phyloP scores from a whole-genome alignment of 805 yeast species.

The Blastobotrys terrestris region DNA sequence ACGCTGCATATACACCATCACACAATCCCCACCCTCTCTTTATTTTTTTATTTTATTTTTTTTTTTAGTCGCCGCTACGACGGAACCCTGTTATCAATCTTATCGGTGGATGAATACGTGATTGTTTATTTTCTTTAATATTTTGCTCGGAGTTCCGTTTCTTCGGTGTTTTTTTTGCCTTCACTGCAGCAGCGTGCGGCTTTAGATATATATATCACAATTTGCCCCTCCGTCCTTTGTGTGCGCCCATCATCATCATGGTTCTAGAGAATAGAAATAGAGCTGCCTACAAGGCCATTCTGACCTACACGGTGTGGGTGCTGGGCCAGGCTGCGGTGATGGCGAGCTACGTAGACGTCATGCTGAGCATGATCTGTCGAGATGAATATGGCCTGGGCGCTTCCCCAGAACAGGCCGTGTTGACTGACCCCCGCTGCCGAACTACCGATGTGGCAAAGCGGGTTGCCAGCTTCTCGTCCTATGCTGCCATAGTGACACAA shows the following conservation, averaged over 20 bases:
- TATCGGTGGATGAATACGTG: no score
- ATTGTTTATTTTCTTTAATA: no score
- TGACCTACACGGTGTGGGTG: constrained; percentile 9
- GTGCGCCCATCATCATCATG: background rate
- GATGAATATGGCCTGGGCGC: constrained; percentile 9
- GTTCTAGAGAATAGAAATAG: background rate
- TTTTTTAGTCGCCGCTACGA: no score
- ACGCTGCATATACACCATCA: no score
- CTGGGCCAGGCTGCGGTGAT: constrained; percentile 15
- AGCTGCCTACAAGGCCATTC: background rate
- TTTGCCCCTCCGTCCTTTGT: background rate
- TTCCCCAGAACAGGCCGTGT: background rate
- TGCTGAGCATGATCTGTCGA: constrained; percentile 20
- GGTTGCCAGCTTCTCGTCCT: constrained; percentile 18
- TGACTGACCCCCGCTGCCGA: constrained; percentile 18
- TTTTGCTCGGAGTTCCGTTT: no score
- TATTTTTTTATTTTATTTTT: no score
- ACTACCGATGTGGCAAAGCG: constrained; percentile 16
- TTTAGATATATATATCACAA: background rate
- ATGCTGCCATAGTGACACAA: constrained; percentile 11
- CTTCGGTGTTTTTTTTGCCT: no score
- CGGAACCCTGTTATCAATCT: no score
- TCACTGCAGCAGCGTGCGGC: background rate
- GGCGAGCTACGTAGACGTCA: constrained; percentile 17
- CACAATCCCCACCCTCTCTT: no score